Evolutionary conservation across 2,329 filamentous ascomycete species (phyloP).

Genomic region (Xylariaceae sp.): DNA sequence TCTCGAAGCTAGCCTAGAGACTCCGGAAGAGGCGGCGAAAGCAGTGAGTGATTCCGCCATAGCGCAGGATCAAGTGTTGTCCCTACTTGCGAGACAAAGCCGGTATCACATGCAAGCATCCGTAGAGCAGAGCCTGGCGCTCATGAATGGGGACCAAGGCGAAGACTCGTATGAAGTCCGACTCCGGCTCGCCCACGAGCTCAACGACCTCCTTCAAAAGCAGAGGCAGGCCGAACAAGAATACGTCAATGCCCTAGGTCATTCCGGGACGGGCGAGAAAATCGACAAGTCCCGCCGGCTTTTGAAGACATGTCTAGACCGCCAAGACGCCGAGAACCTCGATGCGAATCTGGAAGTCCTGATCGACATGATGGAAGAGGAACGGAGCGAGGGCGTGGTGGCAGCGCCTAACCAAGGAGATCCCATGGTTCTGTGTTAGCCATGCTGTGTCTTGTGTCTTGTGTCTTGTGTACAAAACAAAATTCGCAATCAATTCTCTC

Average conservation of each 20-base stretch:
- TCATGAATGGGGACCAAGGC: conserved; percentile 44
- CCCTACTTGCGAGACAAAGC: conserved; percentile 48
- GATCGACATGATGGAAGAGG: conserved; percentile 59
- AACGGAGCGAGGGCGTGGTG: conserved; percentile 41
- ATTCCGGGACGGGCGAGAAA: conserved; percentile 65
- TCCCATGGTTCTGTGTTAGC: conserved; percentile 26
- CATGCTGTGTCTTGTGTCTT: not conserved
- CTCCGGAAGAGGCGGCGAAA: conserved; percentile 48
- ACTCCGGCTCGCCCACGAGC: conserved; percentile 51
- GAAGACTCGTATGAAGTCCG: conserved; percentile 50
- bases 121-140: conserved; percentile 45
- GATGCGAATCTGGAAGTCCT: conserved; percentile 58
- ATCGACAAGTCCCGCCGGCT: conserved; percentile 68
- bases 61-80: conserved; percentile 44
- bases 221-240: conserved; percentile 59
- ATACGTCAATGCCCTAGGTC: conserved; percentile 62
- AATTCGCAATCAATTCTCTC: too few relatives aligned
- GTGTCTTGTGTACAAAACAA: too few relatives aligned
- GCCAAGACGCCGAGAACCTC: conserved; percentile 60
- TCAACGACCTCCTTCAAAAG: conserved; percentile 52
- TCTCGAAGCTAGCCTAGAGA: conserved; percentile 50
- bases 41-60: conserved; percentile 46
- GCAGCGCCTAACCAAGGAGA: conserved; percentile 19
- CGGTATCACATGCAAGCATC: conserved; percentile 47
- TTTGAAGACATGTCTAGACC: conserved; percentile 61